Evolutionary conservation across 331 rosid species (phyloP).

Genomic region (Acacia pycnantha): DNA sequence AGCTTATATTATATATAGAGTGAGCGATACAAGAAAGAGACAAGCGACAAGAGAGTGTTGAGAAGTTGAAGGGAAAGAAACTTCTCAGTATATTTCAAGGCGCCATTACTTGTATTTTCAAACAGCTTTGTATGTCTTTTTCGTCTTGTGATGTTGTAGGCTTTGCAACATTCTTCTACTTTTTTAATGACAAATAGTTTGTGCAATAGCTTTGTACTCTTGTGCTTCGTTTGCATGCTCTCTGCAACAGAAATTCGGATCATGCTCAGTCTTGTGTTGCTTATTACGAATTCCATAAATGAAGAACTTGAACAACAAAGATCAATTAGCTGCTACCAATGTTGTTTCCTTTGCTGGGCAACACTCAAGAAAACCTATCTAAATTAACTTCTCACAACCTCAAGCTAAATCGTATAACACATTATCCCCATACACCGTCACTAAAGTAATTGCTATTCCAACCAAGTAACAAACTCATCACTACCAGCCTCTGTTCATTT

Average conservation of each 20-base stretch:
- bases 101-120: slow-evolving; percentile 57
- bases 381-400: background rate
- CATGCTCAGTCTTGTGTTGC: background rate
- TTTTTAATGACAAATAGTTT: background rate
- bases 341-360: background rate
- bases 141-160: slow-evolving; percentile 5
- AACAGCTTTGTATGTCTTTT: slow-evolving; percentile 13
- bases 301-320: background rate
- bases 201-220: background rate
- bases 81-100: slow-evolving; percentile 50
- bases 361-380: background rate
- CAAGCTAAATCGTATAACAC: slow-evolving; percentile 36
- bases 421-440: background rate
- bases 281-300: background rate
- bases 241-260: background rate
- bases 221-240: background rate
- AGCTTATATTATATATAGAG: slow-evolving; percentile 41
- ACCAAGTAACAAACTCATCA: background rate
- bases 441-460: background rate
- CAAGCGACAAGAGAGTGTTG: slow-evolving; percentile 28
- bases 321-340: slow-evolving; percentile 31
- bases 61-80: slow-evolving; percentile 39
- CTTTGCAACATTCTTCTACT: slow-evolving; percentile 14
- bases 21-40: slow-evolving; percentile 49
- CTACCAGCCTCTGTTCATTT: background rate